Evolutionary conservation across 768 basidiomycete species (phyloP).

Genomic region (Phylloporus sp.): DNA sequence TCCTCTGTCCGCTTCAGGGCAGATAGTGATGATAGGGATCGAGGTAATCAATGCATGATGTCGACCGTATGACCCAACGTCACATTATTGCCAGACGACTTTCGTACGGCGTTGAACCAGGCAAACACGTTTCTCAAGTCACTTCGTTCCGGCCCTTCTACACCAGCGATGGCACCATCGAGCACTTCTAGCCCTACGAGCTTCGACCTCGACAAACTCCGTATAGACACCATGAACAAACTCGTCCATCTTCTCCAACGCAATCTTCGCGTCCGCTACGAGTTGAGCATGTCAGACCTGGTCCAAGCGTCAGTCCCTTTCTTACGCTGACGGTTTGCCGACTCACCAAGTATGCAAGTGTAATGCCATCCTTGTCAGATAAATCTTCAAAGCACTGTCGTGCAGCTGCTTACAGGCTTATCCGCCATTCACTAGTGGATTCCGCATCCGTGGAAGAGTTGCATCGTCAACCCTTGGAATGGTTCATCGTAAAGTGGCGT

Average conservation of each 20-base stretch:
- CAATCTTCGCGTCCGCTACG: slow-evolving; percentile 70
- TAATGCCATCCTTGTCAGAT: slow-evolving; percentile 78
- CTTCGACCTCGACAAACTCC: slow-evolving; percentile 45
- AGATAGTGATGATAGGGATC: slow-evolving; percentile 33
- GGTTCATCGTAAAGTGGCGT: slow-evolving; percentile 85
- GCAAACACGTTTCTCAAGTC: slow-evolving; percentile 56
- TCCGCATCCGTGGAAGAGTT: slow-evolving; percentile 62
- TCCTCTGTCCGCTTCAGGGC: slow-evolving; percentile 26
- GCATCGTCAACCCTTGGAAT: slow-evolving; percentile 65
- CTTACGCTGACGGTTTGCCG: slow-evolving; percentile 2
- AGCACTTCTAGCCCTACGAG: slow-evolving; percentile 33
- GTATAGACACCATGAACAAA: slow-evolving; percentile 59
- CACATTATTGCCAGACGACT: slow-evolving; percentile 58
- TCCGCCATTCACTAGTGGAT: slow-evolving; percentile 77
- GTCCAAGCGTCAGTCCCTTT: slow-evolving; percentile 60
- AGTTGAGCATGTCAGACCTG: slow-evolving; percentile 63
- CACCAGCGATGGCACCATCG: slow-evolving; percentile 34
- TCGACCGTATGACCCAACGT: slow-evolving; percentile 6
- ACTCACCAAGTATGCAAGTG: slow-evolving; percentile 41
- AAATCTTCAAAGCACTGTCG: slow-evolving; percentile 64
- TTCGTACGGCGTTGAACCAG: slow-evolving; percentile 63
- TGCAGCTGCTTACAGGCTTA: slow-evolving; percentile 76
- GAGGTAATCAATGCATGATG: slow-evolving; percentile 22
- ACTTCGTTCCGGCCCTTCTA: slow-evolving; percentile 38
- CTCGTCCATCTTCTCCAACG: slow-evolving; percentile 63